Conservation (phyloP, 1,284 basidiomycete genomes). For the Microbotryum violaceum region DNA sequence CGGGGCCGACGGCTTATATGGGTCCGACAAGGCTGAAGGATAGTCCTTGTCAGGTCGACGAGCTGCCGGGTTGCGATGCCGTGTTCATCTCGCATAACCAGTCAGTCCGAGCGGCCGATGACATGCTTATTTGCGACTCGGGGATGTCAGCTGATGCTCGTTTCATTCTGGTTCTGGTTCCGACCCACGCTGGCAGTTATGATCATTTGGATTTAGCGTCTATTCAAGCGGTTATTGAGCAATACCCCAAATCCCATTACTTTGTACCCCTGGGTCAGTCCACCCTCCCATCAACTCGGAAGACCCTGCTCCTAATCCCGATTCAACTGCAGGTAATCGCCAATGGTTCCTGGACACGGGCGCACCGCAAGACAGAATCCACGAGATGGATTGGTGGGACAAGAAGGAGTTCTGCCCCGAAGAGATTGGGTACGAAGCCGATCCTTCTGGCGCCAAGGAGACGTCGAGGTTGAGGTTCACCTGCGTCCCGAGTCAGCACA, state of each 20-base stretch:
- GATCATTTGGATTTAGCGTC: conserved; percentile 35
- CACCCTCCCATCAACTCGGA: not conserved
- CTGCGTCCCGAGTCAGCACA: conserved; percentile 38
- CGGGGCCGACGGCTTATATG: conserved; percentile 33
- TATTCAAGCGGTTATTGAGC: conserved; percentile 23
- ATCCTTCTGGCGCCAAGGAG: not conserved
- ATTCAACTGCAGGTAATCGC: conserved; percentile 29
- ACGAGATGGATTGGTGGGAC: conserved; percentile 38
- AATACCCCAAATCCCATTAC: conserved; percentile 29
- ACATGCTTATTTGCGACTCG: too few relatives aligned
- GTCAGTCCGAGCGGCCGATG: conserved; percentile 17
- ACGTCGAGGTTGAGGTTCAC: conserved; percentile 24
- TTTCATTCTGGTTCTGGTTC: not conserved
- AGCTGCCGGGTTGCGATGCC: conserved; percentile 33
- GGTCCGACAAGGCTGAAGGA: conserved; percentile 30
- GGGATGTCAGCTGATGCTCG: not conserved
- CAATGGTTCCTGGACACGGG: conserved; percentile 28
- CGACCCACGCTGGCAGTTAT: conserved; percentile 33
- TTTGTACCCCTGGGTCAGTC: conserved; percentile 36
- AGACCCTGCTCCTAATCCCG: not conserved
- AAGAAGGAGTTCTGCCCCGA: conserved; percentile 38
- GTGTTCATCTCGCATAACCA: conserved; percentile 37
- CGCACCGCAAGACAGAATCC: conserved; percentile 24
- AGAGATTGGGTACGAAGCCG: conserved; percentile 36
- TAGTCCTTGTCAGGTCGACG: conserved; percentile 31